These are phyloP conservation scores for Coemansia sp. DNA, from an alignment of 192 early-diverging fungal genomes.

Conservation along the genomic window DNA sequence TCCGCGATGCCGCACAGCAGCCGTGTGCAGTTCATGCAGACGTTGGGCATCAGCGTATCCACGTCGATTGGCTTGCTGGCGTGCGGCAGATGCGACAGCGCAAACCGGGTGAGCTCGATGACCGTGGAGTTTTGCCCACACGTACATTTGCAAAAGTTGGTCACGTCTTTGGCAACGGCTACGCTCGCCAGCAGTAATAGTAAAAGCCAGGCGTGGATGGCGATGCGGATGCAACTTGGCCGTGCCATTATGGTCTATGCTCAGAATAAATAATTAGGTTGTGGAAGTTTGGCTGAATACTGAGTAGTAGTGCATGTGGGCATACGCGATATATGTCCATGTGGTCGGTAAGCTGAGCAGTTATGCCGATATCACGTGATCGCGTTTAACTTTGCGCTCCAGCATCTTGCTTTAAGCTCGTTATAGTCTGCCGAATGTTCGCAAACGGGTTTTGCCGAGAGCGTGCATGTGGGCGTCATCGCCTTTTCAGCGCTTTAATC, in stretches of 20 bases:
- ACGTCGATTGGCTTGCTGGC: slow-evolving; percentile 46
- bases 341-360: too few species aligned
- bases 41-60: slow-evolving; percentile 43
- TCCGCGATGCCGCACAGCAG: slow-evolving; percentile 40
- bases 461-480: too few species aligned
- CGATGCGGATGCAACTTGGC: not conserved
- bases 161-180: slow-evolving; percentile 22
- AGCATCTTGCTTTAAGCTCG: too few species aligned
- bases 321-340: too few species aligned
- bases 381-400: too few species aligned
- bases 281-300: too few species aligned
- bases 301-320: too few species aligned
- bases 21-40: slow-evolving; percentile 53
- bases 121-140: slow-evolving; percentile 51
- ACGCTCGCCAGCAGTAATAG: not conserved
- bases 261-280: not conserved
- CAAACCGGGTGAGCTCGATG: slow-evolving; percentile 43
- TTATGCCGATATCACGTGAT: too few species aligned
- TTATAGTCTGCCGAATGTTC: too few species aligned
- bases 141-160: slow-evolving; percentile 49
- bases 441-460: too few species aligned
- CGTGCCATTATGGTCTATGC: too few species aligned
- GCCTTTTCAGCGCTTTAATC: too few species aligned
- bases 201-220: not conserved
- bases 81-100: slow-evolving; percentile 42